Evolutionary conservation across 1,284 basidiomycete species (phyloP), one percentile per base, ranked within the genome.

Genomic region (Clitocybe nebularis): DNA sequence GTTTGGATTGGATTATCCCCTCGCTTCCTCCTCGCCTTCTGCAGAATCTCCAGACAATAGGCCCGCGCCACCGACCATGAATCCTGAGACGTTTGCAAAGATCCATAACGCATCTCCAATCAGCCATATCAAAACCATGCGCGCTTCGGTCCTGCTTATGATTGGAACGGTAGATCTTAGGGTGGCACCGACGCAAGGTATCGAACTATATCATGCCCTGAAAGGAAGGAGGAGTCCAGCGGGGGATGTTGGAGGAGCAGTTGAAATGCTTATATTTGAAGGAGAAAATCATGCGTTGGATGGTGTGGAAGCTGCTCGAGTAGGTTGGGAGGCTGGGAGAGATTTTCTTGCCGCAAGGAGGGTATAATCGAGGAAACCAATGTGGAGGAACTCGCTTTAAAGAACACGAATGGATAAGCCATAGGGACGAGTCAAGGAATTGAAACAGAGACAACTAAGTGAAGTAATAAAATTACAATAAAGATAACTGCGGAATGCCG

Each of bases 281-380:
- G 74, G 75, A 11, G 79, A 84, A 51, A 68, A 70, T 1, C 85
- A 88, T 58, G 61, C 78, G 0, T 55, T 86, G 3, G 82, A 84
- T 17, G 75, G 78, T 0, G 75, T 84, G 0, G 81, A 82, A 53
- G 71, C 76, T 1, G 61, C 69, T 1, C 69, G 68, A 42, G 68
- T 74, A n/a, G 57, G 63, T 1, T 80, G 71, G 52, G 72, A 80
- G 51, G 72, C 72, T 5, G 61, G 61, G n/a, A 56, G 65, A 24
- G 72, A 76, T 34, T 81, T 79, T 72, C 74, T 85, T 36, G 50
- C 34, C 6, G 38, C 23, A 9, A 37, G 39, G 13, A 41, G 33
- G 45, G n/a, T n/a, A n/a, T n/a, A n/a, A n/a, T n/a, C n/a, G n/a
- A n/a, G n/a, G n/a, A n/a, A n/a, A n/a, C n/a, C n/a, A n/a, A n/a